These are phyloP conservation scores for Polyporus arcularius DNA, from an alignment of 768 basidiomycete genomes.

Conservation along the genomic window DNA sequence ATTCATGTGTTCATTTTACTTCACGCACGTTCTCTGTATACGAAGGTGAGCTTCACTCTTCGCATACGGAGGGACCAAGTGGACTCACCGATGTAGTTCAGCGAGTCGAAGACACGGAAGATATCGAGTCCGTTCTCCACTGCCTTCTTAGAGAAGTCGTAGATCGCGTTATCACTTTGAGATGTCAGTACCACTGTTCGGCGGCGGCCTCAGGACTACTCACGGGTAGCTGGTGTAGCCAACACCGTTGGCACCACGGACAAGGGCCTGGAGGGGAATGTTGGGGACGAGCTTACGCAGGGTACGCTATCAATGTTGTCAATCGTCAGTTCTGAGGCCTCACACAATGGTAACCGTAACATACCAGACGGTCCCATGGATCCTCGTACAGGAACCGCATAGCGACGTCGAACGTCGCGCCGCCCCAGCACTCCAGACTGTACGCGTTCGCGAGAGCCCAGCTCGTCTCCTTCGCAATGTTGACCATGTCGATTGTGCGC, in stretches of 20 bases:
- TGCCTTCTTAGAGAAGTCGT: conserved; percentile 99
- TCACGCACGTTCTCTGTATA: conserved; percentile 66
- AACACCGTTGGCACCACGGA: conserved; percentile 98
- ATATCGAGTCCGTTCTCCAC: conserved; percentile 99
- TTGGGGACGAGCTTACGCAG: conserved; percentile 96
- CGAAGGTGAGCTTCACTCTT: conserved; percentile 6
- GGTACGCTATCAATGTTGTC: conserved; percentile 57
- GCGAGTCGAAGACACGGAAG: conserved; percentile 98
- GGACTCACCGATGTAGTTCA: conserved; percentile 92
- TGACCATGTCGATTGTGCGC: conserved; percentile 95
- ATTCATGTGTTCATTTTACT: neutral
- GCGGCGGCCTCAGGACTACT: conserved; percentile 2
- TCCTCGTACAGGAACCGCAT: conserved; percentile 99
- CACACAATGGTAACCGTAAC: conserved; percentile 24
- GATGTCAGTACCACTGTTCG: neutral
- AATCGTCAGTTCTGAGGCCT: neutral
- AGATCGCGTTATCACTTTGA: conserved; percentile 92
- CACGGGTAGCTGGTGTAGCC: conserved; percentile 98
- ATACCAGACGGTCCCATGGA: conserved; percentile 95
- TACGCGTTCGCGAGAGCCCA: conserved; percentile 95
- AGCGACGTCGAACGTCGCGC: conserved; percentile 97
- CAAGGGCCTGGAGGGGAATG: conserved; percentile 96
- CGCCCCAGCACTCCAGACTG: conserved; percentile 98
- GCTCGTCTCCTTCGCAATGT: conserved; percentile 97
- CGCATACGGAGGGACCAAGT: too few relatives aligned